Evolutionary conservation across 768 basidiomycete genomes (phyloP), one percentile per base, ranked within the genome.

Genomic region (Podaxis sp.): DNA sequence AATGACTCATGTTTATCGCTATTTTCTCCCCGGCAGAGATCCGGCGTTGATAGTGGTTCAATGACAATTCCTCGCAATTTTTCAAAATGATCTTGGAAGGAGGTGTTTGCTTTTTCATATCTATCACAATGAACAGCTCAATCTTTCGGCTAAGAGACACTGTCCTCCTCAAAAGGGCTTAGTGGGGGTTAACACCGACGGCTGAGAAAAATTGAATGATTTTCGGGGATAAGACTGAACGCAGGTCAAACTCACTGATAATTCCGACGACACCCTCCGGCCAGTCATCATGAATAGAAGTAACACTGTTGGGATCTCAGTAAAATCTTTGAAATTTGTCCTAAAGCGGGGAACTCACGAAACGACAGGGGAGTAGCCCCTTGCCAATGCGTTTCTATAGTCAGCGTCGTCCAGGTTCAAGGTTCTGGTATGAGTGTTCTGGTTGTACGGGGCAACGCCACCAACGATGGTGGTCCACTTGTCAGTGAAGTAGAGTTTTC

Each of bases 401-500:
- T 69, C 67, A n/a, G 69, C 59, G 59, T 78, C 77, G 7, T 73
- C 67, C 19, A 69, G 65, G 64, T 78, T 75, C 27, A 64, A 33
- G 19, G 69, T 67, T 36, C 70, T 64, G 2, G 29, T 17, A 29
- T 74, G 70, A 0, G 67, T 73, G 63, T 76, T 76, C 51, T 68
- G 56, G 54, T 63, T 68, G 65, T 79, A 79, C 2, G 72, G 69
- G 7, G 68, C 57, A 6, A 68, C 68, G 55, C 65, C 69, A 59
- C 68, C 64, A n/a, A 77, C 68, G 24, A 71, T 65, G 3, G 69
- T 68, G 37, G 71, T 76, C 75, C 74, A 76, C 17, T 59, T 59
- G 49, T 78, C 77, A 8, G 71, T 72, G 69, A 79, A 79, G 72
- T 77, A 80, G 12, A 79, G 64, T 57, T 75, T 75, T 8, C 79